A percentile compares a stretch with the other conserved stretches of the same genome.
Evolutionary conservation across 768 basidiomycete species (phyloP).

Genomic region (Pisolithus tinctorius): DNA sequence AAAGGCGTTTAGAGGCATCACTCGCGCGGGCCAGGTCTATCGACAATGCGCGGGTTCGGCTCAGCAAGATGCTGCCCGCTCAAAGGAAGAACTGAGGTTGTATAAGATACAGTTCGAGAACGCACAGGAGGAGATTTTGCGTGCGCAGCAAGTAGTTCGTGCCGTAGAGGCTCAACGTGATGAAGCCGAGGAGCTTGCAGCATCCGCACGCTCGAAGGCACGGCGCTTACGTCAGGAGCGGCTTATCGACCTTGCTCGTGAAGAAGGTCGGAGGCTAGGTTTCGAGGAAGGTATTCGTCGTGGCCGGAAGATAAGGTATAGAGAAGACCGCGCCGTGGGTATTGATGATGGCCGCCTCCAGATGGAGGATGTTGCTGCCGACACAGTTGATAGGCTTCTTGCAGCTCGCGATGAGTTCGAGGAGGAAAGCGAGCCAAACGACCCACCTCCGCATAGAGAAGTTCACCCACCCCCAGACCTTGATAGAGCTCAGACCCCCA

Average conservation of each 20-base stretch:
- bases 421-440: slow-evolving; percentile 15
- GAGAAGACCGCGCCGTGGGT: slow-evolving; percentile 18
- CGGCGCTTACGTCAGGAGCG: slow-evolving; percentile 41
- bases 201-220: slow-evolving; percentile 37
- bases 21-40: slow-evolving; percentile 23
- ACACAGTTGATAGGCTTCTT: slow-evolving; percentile 18
- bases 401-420: slow-evolving; percentile 16
- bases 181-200: slow-evolving; percentile 42
- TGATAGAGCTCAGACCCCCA: slow-evolving; percentile 15
- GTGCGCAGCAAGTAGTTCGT: slow-evolving; percentile 47
- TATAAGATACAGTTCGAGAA: slow-evolving; percentile 54
- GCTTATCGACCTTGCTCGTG: slow-evolving; percentile 42
- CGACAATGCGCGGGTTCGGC: slow-evolving; percentile 26
- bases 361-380: slow-evolving; percentile 14
- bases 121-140: slow-evolving; percentile 52
- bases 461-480: slow-evolving; percentile 19
- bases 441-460: slow-evolving; percentile 8
- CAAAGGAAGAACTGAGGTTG: slow-evolving; percentile 44
- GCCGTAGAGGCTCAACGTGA: slow-evolving; percentile 42
- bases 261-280: slow-evolving; percentile 48
- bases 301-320: slow-evolving; percentile 24
- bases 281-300: slow-evolving; percentile 44
- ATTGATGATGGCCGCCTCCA: slow-evolving; percentile 10
- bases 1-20: slow-evolving; percentile 26
- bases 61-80: slow-evolving; percentile 23